phyloP scores from a whole-genome alignment of 106 monocot genomes.

The Dendrobium chrysotoxum region DNA sequence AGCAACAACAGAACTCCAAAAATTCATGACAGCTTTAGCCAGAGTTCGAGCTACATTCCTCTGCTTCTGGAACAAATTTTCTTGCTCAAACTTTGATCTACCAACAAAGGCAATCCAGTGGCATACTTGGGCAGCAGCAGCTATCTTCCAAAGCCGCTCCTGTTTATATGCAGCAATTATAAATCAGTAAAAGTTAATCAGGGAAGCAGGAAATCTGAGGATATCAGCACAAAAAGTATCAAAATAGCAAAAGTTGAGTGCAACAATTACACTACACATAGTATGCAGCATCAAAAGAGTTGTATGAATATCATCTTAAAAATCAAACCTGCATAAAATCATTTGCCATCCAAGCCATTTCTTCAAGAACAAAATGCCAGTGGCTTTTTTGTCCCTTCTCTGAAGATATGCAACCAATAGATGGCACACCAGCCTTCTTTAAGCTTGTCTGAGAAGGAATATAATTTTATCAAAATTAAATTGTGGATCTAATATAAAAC shows the following conservation, averaged over 20 bases:
- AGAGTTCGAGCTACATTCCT: constrained; percentile 44
- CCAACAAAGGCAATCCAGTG: constrained; percentile 38
- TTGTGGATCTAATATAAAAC: neutral
- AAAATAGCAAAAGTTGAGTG: neutral
- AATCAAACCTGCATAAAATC: constrained; percentile 89
- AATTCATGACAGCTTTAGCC: constrained; percentile 59
- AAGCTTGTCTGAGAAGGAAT: constrained; percentile 49
- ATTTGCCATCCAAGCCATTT: constrained; percentile 99
- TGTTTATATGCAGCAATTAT: constrained; percentile 17
- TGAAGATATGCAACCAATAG: constrained; percentile 29
- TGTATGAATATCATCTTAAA: constrained; percentile 1
- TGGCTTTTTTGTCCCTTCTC: constrained; percentile 60
- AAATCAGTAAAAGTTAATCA: neutral
- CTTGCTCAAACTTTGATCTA: constrained; percentile 36
- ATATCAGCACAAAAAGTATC: neutral
- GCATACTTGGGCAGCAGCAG: constrained; percentile 67
- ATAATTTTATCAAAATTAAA: constrained; percentile 6
- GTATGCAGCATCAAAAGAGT: neutral
- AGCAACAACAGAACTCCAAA: constrained; percentile 65
- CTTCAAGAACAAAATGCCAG: constrained; percentile 99
- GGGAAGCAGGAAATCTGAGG: neutral
- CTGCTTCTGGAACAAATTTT: constrained; percentile 39
- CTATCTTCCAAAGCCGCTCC: constrained; percentile 87
- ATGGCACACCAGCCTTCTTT: constrained; percentile 47
- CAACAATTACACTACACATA: neutral